These are phyloP conservation scores for Eucalyptus pumila DNA, from an alignment of 345 rosid genomes.

Conservation along the genomic window DNA sequence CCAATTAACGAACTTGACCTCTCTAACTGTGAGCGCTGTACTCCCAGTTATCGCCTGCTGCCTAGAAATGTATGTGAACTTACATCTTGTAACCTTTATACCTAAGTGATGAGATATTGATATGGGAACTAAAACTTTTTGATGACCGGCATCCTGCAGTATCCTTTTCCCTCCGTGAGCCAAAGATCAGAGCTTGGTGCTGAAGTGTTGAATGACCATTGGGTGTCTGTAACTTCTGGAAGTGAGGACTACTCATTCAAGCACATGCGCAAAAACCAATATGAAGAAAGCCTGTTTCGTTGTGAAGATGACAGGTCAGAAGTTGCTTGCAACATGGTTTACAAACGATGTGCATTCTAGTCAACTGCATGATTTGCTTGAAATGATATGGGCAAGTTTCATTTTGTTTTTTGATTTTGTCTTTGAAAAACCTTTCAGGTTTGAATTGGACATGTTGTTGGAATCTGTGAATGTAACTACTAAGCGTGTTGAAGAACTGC, in stretches of 20 bases:
- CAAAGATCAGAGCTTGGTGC: constrained; percentile 74
- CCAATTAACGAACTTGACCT: constrained; percentile 93
- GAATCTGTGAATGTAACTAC: constrained; percentile 83
- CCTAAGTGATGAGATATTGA: background rate
- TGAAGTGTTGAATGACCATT: constrained; percentile 85
- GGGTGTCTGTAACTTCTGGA: constrained; percentile 99
- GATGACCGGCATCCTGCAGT: constrained; percentile 35
- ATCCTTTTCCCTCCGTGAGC: constrained; percentile 72
- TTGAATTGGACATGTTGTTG: constrained; percentile 93
- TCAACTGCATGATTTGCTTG: background rate
- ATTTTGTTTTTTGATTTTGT: background rate
- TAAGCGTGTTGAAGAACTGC: constrained; percentile 76
- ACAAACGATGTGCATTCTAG: background rate
- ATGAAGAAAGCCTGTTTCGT: constrained; percentile 89
- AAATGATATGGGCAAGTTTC: background rate
- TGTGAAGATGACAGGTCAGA: constrained; percentile 97
- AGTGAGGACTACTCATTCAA: constrained; percentile 99
- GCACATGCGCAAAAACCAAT: constrained; percentile 98
- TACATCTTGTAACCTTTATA: background rate
- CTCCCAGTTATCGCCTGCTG: constrained; percentile 95
- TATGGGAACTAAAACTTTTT: background rate
- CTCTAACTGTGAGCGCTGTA: constrained; percentile 91
- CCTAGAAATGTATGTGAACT: constrained; percentile 52
- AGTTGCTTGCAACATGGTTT: background rate
- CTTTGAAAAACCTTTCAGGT: constrained; percentile 32